A percentile compares a stretch with the other conserved stretches of the same genome.
Conservation (phyloP, 2,329 filamentous ascomycete species). For the Didymella arachidicola region DNA sequence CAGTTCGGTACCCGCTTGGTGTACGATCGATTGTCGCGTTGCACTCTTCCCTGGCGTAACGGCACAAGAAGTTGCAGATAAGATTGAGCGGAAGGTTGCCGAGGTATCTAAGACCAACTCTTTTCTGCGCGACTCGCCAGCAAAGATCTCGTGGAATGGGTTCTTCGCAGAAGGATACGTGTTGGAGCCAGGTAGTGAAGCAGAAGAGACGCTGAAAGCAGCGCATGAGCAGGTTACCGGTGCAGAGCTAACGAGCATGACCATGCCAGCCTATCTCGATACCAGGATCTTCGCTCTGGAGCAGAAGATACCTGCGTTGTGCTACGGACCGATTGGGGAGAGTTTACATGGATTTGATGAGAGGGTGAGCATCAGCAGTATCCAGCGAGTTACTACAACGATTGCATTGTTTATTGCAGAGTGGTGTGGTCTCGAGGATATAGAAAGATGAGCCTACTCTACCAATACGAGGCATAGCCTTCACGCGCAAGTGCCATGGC, state of each 20-base stretch:
- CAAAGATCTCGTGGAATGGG: slow-evolving; percentile 31
- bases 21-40: slow-evolving; percentile 32
- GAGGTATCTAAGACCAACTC: slow-evolving; percentile 20
- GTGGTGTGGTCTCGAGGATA: slow-evolving; percentile 30
- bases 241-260: slow-evolving; percentile 21
- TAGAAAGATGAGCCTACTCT: background rate
- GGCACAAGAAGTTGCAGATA: slow-evolving; percentile 26
- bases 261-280: slow-evolving; percentile 29
- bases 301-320: slow-evolving; percentile 32
- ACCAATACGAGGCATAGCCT: too few relatives aligned
- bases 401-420: slow-evolving; percentile 32
- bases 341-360: slow-evolving; percentile 31
- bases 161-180: slow-evolving; percentile 35
- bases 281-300: slow-evolving; percentile 30
- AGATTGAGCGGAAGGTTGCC: slow-evolving; percentile 26
- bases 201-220: slow-evolving; percentile 23
- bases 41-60: slow-evolving; percentile 30
- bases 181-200: slow-evolving; percentile 26
- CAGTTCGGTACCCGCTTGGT: slow-evolving; percentile 33
- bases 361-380: slow-evolving; percentile 29
- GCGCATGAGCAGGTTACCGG: slow-evolving; percentile 28
- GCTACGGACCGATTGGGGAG: slow-evolving; percentile 29
- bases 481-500: background rate
- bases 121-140: slow-evolving; percentile 26
- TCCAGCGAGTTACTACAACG: slow-evolving; percentile 28